These are phyloP conservation scores for Apiospora arundinis DNA, from an alignment of 2,329 filamentous ascomycete genomes.

Conservation along the genomic window DNA sequence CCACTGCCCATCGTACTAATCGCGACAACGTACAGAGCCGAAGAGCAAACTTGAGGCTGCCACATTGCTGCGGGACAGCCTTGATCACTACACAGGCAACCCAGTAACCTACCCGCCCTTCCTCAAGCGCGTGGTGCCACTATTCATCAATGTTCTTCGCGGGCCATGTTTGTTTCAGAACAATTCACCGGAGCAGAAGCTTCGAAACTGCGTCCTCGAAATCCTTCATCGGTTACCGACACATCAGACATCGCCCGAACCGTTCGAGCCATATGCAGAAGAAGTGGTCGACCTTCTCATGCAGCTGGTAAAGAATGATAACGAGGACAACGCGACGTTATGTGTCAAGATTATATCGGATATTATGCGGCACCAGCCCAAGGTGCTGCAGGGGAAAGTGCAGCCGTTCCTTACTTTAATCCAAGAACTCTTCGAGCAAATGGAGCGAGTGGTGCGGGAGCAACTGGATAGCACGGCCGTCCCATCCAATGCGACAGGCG, in stretches of 20 bases:
- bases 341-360: conserved; percentile 99
- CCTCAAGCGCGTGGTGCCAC: conserved; percentile 85
- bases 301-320: conserved; percentile 86
- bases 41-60: conserved; percentile 84
- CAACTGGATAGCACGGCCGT: conserved; percentile 83
- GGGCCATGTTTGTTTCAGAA: conserved; percentile 91
- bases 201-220: conserved; percentile 92
- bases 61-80: conserved; percentile 84
- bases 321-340: conserved; percentile 98
- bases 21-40: conserved; percentile 63
- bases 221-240: conserved; percentile 87
- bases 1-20: conserved; percentile 26
- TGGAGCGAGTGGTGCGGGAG: conserved; percentile 93
- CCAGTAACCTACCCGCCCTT: conserved; percentile 80
- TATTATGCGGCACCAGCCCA: conserved; percentile 90
- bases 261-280: conserved; percentile 85
- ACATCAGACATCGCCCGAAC: conserved; percentile 73
- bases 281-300: conserved; percentile 92
- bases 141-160: conserved; percentile 84
- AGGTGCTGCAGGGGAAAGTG: conserved; percentile 78
- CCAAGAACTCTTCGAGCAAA: conserved; percentile 92
- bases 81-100: conserved; percentile 82
- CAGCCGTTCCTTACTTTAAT: conserved; percentile 92
- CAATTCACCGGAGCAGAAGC: conserved; percentile 89
- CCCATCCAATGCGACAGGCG: conserved; percentile 57